phyloP scores from a whole-genome alignment of 2,329 filamentous ascomycete species.

The Fusarium anthophilum region DNA sequence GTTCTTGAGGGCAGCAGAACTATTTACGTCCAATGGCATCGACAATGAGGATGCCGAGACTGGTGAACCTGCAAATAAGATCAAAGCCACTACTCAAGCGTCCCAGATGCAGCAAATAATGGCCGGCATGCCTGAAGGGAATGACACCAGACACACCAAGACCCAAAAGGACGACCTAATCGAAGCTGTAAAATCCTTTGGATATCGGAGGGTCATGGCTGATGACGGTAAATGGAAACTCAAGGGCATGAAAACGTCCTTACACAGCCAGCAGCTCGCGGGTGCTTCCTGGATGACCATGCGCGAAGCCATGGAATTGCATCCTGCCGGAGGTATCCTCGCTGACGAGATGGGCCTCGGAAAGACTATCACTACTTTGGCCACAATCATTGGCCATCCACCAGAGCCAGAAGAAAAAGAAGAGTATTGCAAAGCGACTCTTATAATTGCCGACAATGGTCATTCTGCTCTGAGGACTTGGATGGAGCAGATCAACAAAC shows the following conservation, averaged over 20 bases:
- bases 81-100: background rate
- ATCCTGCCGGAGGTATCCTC: conserved; percentile 67
- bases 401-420: too few species aligned
- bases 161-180: conserved; percentile 30
- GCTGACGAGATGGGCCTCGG: conserved; percentile 73
- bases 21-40: too few species aligned
- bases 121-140: conserved; percentile 3
- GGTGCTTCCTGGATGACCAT: conserved; percentile 63
- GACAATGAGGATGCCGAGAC: too few species aligned
- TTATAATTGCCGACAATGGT: conserved; percentile 40
- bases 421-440: too few species aligned
- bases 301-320: conserved; percentile 52
- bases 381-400: conserved; percentile 72
- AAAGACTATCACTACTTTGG: conserved; percentile 76
- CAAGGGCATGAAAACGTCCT: conserved; percentile 28
- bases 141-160: conserved; percentile 13
- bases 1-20: too few species aligned
- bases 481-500: background rate
- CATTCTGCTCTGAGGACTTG: background rate
- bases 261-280: conserved; percentile 62
- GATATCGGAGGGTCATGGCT: too few species aligned
- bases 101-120: conserved; percentile 6
- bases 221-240: conserved; percentile 22
- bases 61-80: background rate
- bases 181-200: conserved; percentile 26